Base-by-base conservation (phyloP, 2,329 filamentous ascomycete genomes). In the Chaetomium strumarium region DNA sequence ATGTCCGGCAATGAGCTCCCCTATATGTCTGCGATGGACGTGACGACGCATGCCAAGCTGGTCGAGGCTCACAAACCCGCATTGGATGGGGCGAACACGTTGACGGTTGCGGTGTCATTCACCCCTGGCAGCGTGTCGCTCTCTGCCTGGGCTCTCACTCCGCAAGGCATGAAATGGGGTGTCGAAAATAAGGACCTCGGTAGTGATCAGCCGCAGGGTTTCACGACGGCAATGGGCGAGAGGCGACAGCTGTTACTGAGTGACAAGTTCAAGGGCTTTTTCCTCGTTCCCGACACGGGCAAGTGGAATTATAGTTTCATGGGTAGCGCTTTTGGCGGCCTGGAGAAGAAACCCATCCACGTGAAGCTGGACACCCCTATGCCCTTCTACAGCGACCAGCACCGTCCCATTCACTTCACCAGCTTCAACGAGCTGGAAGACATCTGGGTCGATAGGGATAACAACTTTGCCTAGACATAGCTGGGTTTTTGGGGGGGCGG, bases 301-400 rank as follows among this genome's bases (percentile, higher is more conserved):
- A 79, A 86, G 56, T 99, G 93, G 93, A 99, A 99, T 72, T 99
- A 96, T 75, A 93, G 88, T 69, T 99, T 99, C 77, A 90, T 97
- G 84, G 93, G 93, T 51, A 90, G 85, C 60, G 84, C 84, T 0
- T 99, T 97, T 67, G 84, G 85, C 13, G 84, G 84, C 38, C 79
- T 96, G 58, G 90, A 96, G 74, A 97, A 96, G 83, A 89, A 90
- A 74, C 79, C 85, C 3, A 81, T 96, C 40, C 87, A 90, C 62
- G 91, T 97, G 63, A 93, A 93, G 77, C 84, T 99, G 50, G 95
- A 97, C 70, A 95, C 90, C 40, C 93, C 93, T 16, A 71, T 85
- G 61, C 78, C 87, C 9, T 97, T 96, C 73, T 99, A 99, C 72
- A 91, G 87, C 66, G 90, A 91, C 63, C 79, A 90, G 63, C 95